Percentiles rank a stretch among this genome's conserved stretches.
These are phyloP conservation scores for Hygrocybe coccinea DNA, from an alignment of 768 basidiomycete species.

Conservation along the genomic window DNA sequence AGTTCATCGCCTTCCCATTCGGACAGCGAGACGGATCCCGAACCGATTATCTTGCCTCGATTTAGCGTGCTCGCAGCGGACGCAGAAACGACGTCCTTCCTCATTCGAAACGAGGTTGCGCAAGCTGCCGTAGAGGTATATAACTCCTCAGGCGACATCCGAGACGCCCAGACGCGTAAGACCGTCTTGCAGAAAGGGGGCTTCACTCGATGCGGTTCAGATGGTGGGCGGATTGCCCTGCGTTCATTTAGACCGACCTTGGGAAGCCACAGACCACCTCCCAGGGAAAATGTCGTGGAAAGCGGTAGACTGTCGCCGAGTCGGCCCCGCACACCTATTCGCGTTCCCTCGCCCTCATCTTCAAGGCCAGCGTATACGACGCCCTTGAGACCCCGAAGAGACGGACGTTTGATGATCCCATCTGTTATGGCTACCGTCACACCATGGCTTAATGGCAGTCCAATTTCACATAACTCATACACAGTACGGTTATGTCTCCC, in stretches of 20 bases:
- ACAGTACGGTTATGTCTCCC: conserved; percentile 55
- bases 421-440: conserved; percentile 52
- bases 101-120: conserved; percentile 58
- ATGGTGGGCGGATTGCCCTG: conserved; percentile 55
- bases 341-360: conserved; percentile 25
- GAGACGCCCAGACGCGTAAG: conserved; percentile 57
- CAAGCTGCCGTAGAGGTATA: conserved; percentile 54
- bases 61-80: conserved; percentile 69
- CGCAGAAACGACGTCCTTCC: conserved; percentile 50
- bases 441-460: conserved; percentile 36
- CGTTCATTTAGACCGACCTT: conserved; percentile 28
- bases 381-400: conserved; percentile 35
- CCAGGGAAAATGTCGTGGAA: background rate
- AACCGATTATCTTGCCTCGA: conserved; percentile 53
- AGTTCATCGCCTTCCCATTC: conserved; percentile 15
- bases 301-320: conserved; percentile 18
- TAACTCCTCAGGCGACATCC: conserved; percentile 51
- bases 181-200: conserved; percentile 59
- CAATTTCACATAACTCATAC: conserved; percentile 42
- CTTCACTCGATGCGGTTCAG: conserved; percentile 55
- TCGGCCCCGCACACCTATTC: conserved; percentile 37
- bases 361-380: conserved; percentile 18
- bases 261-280: background rate
- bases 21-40: conserved; percentile 20
- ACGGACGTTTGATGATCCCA: conserved; percentile 60